A percentile compares a stretch with the other conserved stretches of the same genome.
phyloP scores from a whole-genome alignment of 2,329 filamentous ascomycete species.

The Colletotrichum godetiae region DNA sequence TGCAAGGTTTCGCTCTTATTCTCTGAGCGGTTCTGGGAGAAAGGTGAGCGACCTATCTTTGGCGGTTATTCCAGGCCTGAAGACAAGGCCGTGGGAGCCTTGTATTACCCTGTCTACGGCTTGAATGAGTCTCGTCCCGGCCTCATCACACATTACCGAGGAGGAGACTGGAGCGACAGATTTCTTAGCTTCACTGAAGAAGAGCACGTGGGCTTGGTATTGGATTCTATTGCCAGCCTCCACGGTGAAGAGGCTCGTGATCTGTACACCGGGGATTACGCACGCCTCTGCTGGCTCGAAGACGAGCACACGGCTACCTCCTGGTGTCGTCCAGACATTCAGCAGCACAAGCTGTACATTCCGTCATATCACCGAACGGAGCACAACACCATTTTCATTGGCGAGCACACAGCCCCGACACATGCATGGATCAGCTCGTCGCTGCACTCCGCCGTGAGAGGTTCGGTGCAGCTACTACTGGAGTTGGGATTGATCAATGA shows the following conservation, averaged over 20 bases:
- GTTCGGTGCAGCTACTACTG: slow-evolving; percentile 44
- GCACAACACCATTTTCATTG: slow-evolving; percentile 48
- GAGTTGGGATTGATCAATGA: slow-evolving; percentile 40
- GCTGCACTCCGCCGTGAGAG: slow-evolving; percentile 44
- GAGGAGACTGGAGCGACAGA: slow-evolving; percentile 48
- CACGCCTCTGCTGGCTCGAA: slow-evolving; percentile 46
- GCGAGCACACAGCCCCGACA: slow-evolving; percentile 48
- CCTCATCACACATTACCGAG: slow-evolving; percentile 53
- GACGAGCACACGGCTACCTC: slow-evolving; percentile 44
- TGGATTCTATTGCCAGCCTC: slow-evolving; percentile 74
- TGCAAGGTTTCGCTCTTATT: slow-evolving; percentile 73
- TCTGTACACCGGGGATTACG: slow-evolving; percentile 45
- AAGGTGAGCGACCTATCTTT: slow-evolving; percentile 59
- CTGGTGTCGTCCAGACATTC: slow-evolving; percentile 44
- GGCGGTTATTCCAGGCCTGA: slow-evolving; percentile 68
- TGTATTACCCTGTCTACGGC: slow-evolving; percentile 72
- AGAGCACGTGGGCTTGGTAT: slow-evolving; percentile 69
- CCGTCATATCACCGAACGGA: slow-evolving; percentile 47
- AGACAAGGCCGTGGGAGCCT: slow-evolving; percentile 66
- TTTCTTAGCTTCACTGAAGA: slow-evolving; percentile 55
- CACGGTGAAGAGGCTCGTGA: slow-evolving; percentile 59
- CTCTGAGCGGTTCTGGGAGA: slow-evolving; percentile 66
- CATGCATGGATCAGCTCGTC: slow-evolving; percentile 47
- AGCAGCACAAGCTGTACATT: slow-evolving; percentile 48
- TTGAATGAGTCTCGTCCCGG: slow-evolving; percentile 69